Percentiles rank a stretch among this genome's conserved stretches.
Conservation (phyloP, 1,284 basidiomycete species). For the Megacollybia platyphylla region DNA sequence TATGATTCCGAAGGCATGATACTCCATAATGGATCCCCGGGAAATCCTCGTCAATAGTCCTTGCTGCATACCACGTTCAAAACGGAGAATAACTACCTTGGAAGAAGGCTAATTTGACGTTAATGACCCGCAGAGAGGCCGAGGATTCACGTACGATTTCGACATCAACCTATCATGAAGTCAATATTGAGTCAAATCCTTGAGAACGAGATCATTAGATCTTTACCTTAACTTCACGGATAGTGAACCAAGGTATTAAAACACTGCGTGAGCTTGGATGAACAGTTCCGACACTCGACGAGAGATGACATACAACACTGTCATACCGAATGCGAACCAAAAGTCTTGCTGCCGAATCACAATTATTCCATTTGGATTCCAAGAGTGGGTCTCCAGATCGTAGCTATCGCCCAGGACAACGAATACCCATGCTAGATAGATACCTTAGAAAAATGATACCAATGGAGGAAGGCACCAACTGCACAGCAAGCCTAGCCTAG, state of each 20-base stretch:
- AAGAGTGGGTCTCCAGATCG: conserved; percentile 39
- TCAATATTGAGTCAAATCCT: not conserved
- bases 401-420: conserved; percentile 58
- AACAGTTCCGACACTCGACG: not conserved
- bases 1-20: conserved; percentile 61
- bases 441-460: conserved; percentile 1
- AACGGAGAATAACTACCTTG: conserved; percentile 53
- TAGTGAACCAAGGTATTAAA: conserved; percentile 62
- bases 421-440: conserved; percentile 40
- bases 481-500: conserved; percentile 40
- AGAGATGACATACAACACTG: conserved; percentile 40
- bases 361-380: conserved; percentile 42
- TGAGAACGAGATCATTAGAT: not conserved
- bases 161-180: conserved; percentile 34
- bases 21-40: conserved; percentile 50
- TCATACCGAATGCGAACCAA: conserved; percentile 67
- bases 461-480: conserved; percentile 22
- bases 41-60: conserved; percentile 55
- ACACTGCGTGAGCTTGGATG: conserved; percentile 27
- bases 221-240: conserved; percentile 41
- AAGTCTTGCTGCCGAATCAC: conserved; percentile 62
- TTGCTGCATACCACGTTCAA: conserved; percentile 62
- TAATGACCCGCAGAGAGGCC: not conserved
- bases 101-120: conserved; percentile 40
- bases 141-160: conserved; percentile 42